Base-by-base conservation (phyloP, 106 monocot genomes). In the Dendrobium catenatum region DNA sequence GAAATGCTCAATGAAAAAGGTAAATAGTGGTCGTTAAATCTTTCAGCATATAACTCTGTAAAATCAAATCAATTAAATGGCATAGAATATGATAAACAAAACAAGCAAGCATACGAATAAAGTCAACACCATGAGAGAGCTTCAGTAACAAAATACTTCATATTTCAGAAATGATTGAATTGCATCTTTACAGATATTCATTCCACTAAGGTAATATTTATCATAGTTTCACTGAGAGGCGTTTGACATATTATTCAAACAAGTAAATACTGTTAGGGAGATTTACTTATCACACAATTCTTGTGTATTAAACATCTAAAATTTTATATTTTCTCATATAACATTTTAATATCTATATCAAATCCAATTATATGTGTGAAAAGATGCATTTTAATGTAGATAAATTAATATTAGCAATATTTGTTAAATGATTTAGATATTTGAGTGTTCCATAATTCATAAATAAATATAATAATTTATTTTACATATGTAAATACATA, bases 31-130 rank as follows among this genome's bases (percentile, higher is more conserved):
- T 11, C 70, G 11, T 70, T 27, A 9, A 66, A 31, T 37, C 13
- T 70, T 70, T 70, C 6, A 33, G 15, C 70, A 37, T 37, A 27
- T 70, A 37, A 9, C 7, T 31, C 37, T 10, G 37, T 11, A 37
- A 70, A 70, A 70, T 13, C 6, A 61, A 61, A 61, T n/a, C 61
- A 61, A 61, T 61, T 61, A 61, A 61, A 61, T 61, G 37, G 70
- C 70, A 31, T 31, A 70, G 33, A 70, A 70, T 16, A 27, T 16
- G 33, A 70, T 15, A 70, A 70, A 33, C 27, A 70, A 33, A 70
- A 33, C 11, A 70, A 70, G 33, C 27, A 37, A 70, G 7, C 37
- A 70, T 37, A 70, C 6, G 33, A 70, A 13, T 20, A 13, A 24
- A n/a, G 56, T 18, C 17, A 11, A 56, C 13, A 19, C 56, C 56